Evolutionary conservation across 2,329 filamentous ascomycete species (phyloP).

Genomic region (Hypomyces perniciosus): DNA sequence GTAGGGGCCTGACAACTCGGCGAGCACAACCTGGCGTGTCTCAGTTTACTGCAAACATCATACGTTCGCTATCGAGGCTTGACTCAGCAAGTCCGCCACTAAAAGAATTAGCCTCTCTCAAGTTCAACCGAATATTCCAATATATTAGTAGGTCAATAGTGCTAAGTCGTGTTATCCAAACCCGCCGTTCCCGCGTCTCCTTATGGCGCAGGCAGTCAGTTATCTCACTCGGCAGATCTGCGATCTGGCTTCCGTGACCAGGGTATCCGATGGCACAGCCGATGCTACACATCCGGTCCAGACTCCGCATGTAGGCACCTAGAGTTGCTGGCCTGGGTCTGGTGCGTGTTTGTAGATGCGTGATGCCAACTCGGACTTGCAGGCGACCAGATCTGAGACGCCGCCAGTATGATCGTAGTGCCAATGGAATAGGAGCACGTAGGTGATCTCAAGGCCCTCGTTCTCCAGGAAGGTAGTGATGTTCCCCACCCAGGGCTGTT

Average conservation of each 20-base stretch:
- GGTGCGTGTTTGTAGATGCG: too few relatives aligned
- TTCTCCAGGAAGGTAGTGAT: background rate
- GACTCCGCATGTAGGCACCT: constrained; percentile 51
- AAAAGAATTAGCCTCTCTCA: too few relatives aligned
- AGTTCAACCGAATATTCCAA: too few relatives aligned
- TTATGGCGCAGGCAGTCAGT: background rate
- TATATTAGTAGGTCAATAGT: too few relatives aligned
- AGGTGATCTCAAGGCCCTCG: constrained; percentile 24
- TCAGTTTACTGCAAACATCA: too few relatives aligned
- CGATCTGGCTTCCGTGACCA: constrained; percentile 58
- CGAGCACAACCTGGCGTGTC: too few relatives aligned
- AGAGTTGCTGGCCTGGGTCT: too few relatives aligned
- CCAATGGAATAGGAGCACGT: constrained; percentile 65
- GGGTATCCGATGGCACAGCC: constrained; percentile 48
- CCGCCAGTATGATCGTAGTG: constrained; percentile 67
- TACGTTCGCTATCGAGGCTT: too few relatives aligned
- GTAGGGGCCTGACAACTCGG: too few relatives aligned
- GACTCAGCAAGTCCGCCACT: too few relatives aligned
- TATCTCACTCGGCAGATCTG: constrained; percentile 31
- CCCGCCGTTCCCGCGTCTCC: background rate
- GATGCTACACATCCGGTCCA: constrained; percentile 53
- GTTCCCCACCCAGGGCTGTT: background rate
- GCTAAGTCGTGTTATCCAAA: too few relatives aligned
- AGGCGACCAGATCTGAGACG: constrained; percentile 48
- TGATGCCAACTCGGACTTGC: constrained; percentile 18